These are phyloP conservation scores for Tuctoria greenei DNA, from an alignment of 176 grass and related monocot genomes.

Conservation along the genomic window DNA sequence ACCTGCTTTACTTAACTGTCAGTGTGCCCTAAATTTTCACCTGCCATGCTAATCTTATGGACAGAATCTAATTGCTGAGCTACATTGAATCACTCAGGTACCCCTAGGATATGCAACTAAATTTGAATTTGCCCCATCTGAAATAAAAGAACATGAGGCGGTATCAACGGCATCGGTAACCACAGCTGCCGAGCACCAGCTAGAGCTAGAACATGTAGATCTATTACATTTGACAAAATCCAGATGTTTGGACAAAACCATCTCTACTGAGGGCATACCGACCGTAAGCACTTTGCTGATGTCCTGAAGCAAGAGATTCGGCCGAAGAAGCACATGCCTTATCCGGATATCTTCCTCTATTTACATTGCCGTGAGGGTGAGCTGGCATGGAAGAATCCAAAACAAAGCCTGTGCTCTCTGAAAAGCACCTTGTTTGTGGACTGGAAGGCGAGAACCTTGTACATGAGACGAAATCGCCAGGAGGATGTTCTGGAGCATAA, in stretches of 20 bases:
- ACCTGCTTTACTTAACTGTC: conserved; percentile 36
- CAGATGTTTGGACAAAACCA: conserved; percentile 85
- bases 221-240: conserved; percentile 83
- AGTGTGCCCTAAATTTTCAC: conserved; percentile 33
- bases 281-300: conserved; percentile 41
- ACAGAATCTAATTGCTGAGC: conserved; percentile 49
- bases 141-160: conserved; percentile 67
- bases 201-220: conserved; percentile 45
- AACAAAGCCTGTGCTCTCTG: conserved; percentile 51
- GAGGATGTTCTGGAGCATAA: conserved; percentile 59
- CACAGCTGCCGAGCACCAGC: conserved; percentile 40
- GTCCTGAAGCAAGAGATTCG: conserved; percentile 36
- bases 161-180: conserved; percentile 36
- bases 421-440: conserved; percentile 76
- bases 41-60: conserved; percentile 46
- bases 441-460: conserved; percentile 55
- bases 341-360: conserved; percentile 80
- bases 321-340: conserved; percentile 43
- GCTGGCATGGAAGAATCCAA: conserved; percentile 52
- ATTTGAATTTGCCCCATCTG: conserved; percentile 54
- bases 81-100: conserved; percentile 39
- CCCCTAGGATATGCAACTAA: conserved; percentile 51
- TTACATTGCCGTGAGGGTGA: conserved; percentile 62
- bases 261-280: conserved; percentile 49
- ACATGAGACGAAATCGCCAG: conserved; percentile 44